Conservation (phyloP, 2,329 filamentous ascomycete species). For the Lecanosticta acicola region DNA sequence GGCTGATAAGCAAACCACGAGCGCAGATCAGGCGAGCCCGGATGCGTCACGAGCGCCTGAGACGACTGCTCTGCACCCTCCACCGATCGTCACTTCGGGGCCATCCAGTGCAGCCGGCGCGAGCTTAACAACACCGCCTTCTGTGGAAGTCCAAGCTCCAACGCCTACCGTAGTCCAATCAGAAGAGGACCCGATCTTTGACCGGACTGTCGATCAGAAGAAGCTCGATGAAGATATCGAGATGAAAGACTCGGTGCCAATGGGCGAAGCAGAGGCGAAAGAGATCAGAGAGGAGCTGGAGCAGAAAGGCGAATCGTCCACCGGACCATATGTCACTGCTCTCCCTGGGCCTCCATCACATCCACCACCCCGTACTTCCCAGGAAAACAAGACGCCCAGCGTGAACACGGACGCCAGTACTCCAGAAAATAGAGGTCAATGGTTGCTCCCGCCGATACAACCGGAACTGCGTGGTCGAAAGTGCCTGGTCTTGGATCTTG, state of each 20-base stretch:
- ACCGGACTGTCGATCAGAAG: slow-evolving; percentile 46
- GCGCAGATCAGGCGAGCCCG: background rate
- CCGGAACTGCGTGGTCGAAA: slow-evolving; percentile 81
- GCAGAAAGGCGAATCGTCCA: no score
- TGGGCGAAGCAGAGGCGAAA: slow-evolving; percentile 47
- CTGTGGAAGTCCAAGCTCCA: slow-evolving; percentile 37
- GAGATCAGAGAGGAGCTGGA: slow-evolving; percentile 19
- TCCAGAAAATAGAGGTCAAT: slow-evolving; percentile 54
- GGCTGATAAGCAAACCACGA: slow-evolving; percentile 15
- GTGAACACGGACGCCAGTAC: slow-evolving; percentile 11
- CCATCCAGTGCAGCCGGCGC: slow-evolving; percentile 6
- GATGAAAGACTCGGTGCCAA: slow-evolving; percentile 50
- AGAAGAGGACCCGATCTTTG: slow-evolving; percentile 38
- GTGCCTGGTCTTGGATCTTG: slow-evolving; percentile 88
- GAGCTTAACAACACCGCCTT: slow-evolving; percentile 33
- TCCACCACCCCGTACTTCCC: no score
- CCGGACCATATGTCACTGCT: no score
- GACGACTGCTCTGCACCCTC: background rate
- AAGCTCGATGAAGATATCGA: slow-evolving; percentile 52
- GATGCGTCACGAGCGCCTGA: background rate
- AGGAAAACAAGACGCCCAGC: slow-evolving; percentile 50
- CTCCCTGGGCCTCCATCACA: no score
- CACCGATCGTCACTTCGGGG: slow-evolving; percentile 9
- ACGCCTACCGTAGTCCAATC: slow-evolving; percentile 41
- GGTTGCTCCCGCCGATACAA: slow-evolving; percentile 73